phyloP scores from a whole-genome alignment of 2,329 filamentous ascomycete genomes.

The Claviceps lovelessii region DNA sequence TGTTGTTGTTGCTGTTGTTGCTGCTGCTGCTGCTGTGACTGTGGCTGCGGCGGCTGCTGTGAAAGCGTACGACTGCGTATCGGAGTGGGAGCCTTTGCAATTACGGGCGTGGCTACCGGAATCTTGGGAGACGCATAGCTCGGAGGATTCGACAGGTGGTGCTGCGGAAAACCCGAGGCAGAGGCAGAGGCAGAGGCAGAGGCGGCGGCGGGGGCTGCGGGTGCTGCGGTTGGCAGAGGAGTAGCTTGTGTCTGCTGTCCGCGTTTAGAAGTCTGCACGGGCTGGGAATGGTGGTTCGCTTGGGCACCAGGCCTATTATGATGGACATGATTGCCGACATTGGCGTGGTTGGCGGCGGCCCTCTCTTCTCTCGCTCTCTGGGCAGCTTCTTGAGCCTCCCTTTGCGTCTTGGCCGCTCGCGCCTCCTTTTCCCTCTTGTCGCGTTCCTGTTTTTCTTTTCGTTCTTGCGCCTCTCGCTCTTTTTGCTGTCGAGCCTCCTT shows the following conservation, averaged over 20 bases:
- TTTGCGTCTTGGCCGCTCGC: slow-evolving; percentile 41
- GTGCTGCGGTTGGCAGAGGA: slow-evolving; percentile 23
- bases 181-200: too few relatives aligned
- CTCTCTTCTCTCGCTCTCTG: slow-evolving; percentile 58
- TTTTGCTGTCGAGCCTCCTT: slow-evolving; percentile 59
- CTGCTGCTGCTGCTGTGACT: background rate
- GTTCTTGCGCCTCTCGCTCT: slow-evolving; percentile 54
- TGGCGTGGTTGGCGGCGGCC: background rate
- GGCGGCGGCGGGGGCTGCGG: too few relatives aligned
- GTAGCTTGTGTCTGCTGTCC: slow-evolving; percentile 21
- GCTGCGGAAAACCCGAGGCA: slow-evolving; percentile 37
- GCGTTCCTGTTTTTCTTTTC: slow-evolving; percentile 46
- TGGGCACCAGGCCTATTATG: slow-evolving; percentile 23
- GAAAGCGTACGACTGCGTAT: slow-evolving; percentile 63
- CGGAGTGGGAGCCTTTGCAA: slow-evolving; percentile 72
- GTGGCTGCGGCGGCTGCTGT: slow-evolving; percentile 38
- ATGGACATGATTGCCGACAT: slow-evolving; percentile 5
- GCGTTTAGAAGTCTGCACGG: slow-evolving; percentile 9
- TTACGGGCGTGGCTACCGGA: slow-evolving; percentile 60
- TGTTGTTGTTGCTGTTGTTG: slow-evolving; percentile 39
- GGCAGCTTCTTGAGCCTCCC: slow-evolving; percentile 36
- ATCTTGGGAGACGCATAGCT: slow-evolving; percentile 66
- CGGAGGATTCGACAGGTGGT: slow-evolving; percentile 37
- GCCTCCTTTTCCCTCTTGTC: slow-evolving; percentile 49
- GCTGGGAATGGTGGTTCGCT: slow-evolving; percentile 10